Conservation (phyloP, 2,329 filamentous ascomycete species). For the Didymella glomerata region DNA sequence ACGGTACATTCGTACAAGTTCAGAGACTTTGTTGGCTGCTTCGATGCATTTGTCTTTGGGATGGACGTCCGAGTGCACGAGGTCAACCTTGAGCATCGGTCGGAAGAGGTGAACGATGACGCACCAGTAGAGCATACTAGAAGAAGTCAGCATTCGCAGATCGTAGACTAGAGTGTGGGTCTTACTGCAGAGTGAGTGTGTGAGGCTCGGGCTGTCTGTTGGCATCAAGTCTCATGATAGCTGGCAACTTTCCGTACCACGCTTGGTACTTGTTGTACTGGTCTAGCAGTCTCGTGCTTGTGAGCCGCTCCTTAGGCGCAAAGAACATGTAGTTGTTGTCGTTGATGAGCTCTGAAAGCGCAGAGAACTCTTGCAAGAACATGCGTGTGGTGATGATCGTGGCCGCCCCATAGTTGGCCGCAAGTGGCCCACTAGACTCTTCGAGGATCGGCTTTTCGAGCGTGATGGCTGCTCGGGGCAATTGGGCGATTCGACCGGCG, state of each 20-base stretch:
- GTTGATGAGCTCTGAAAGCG: conserved; percentile 77
- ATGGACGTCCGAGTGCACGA: conserved; percentile 65
- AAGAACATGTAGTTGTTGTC: conserved; percentile 76
- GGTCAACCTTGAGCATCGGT: conserved; percentile 71
- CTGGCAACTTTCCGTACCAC: conserved; percentile 75
- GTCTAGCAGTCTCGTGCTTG: conserved; percentile 68
- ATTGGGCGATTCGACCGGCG: conserved; percentile 57
- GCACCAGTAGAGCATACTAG: conserved; percentile 72
- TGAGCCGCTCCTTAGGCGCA: conserved; percentile 71
- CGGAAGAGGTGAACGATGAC: conserved; percentile 77
- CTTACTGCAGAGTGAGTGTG: conserved; percentile 77
- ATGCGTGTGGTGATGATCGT: conserved; percentile 42
- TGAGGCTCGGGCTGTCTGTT: conserved; percentile 67
- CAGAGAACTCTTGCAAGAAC: conserved; percentile 66
- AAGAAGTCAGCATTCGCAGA: conserved; percentile 20
- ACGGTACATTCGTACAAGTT: conserved; percentile 54
- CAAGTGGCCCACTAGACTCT: conserved; percentile 63
- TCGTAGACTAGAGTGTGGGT: conserved; percentile 26
- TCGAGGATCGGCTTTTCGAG: conserved; percentile 62
- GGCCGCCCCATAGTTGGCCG: conserved; percentile 36
- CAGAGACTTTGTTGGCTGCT: conserved; percentile 56
- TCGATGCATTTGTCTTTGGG: conserved; percentile 72
- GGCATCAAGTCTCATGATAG: conserved; percentile 63
- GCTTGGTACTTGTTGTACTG: conserved; percentile 74
- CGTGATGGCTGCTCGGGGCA: conserved; percentile 59